Evolutionary conservation across 805 yeast species (phyloP).

Genomic region (Geotrichum ghanense): DNA sequence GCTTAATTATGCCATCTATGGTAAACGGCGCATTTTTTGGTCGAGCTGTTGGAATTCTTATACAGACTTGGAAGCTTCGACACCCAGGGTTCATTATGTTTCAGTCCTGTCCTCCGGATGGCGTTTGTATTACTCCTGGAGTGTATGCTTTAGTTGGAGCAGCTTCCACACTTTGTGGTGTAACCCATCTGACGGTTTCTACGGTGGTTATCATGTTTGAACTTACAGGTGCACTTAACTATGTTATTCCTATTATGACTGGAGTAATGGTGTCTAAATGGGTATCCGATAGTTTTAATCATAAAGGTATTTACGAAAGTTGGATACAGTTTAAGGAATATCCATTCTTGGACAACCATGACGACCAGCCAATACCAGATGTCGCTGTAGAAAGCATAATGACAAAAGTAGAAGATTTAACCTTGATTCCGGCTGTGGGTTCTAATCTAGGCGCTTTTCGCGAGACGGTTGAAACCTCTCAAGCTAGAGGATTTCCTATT

Average conservation of each 20-base stretch:
- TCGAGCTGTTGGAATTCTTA: conserved; percentile 66
- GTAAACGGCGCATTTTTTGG: conserved; percentile 95
- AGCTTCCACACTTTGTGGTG: conserved; percentile 70
- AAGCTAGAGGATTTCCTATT: conserved; percentile 35
- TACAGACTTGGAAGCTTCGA: conserved; percentile 37
- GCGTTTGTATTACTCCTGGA: conserved; percentile 64
- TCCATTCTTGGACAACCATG: conserved; percentile 33
- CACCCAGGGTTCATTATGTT: conserved; percentile 27
- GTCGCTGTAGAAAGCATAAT: conserved; percentile 27
- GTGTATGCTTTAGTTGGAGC: conserved; percentile 87
- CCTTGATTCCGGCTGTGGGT: conserved; percentile 26
- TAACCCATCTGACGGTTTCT: conserved; percentile 68
- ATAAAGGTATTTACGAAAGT: conserved; percentile 50
- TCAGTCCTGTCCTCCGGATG: conserved; percentile 32
- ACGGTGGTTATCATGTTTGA: conserved; percentile 76
- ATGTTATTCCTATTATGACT: conserved; percentile 76
- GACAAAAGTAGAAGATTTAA: conserved; percentile 23
- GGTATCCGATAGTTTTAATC: conserved; percentile 51
- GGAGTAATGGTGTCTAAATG: conserved; percentile 68
- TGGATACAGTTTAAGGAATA: conserved; percentile 34
- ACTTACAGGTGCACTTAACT: conserved; percentile 74
- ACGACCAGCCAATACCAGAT: conserved; percentile 31
- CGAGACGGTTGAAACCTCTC: conserved; percentile 10
- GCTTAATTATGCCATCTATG: conserved; percentile 94
- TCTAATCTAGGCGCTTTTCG: conserved; percentile 22